A percentile compares a stretch with the other conserved stretches of the same genome.
Evolutionary conservation across 192 early-diverging fungal species (phyloP).

Genomic region (Chytriomyces sp.): DNA sequence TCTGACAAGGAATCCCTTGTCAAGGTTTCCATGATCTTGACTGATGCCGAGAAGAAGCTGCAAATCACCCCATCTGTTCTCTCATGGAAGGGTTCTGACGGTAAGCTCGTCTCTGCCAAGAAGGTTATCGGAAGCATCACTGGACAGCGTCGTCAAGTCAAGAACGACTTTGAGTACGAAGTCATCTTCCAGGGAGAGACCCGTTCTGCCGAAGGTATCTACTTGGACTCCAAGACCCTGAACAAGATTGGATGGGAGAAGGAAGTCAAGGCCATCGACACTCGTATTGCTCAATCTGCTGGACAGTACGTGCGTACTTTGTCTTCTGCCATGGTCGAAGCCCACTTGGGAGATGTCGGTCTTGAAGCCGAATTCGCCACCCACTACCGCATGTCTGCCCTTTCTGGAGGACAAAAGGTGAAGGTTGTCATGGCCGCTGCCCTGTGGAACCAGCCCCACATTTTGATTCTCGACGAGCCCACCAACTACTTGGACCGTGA

Average conservation of each 20-base stretch:
- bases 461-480: slow-evolving; percentile 80
- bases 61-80: slow-evolving; percentile 44
- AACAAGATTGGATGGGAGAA: slow-evolving; percentile 74
- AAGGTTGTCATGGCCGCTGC: slow-evolving; percentile 84
- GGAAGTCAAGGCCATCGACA: slow-evolving; percentile 78
- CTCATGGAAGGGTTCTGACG: slow-evolving; percentile 35
- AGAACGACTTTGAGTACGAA: slow-evolving; percentile 83
- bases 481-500: slow-evolving; percentile 81
- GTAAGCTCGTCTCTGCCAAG: slow-evolving; percentile 42
- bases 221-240: slow-evolving; percentile 29
- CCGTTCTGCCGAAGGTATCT: slow-evolving; percentile 52
- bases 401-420: slow-evolving; percentile 87
- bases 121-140: slow-evolving; percentile 46
- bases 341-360: slow-evolving; percentile 76
- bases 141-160: slow-evolving; percentile 74
- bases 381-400: slow-evolving; percentile 73
- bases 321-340: slow-evolving; percentile 68
- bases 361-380: slow-evolving; percentile 78
- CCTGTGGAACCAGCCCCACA: slow-evolving; percentile 87
- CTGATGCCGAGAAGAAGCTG: slow-evolving; percentile 67
- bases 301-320: slow-evolving; percentile 75
- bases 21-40: slow-evolving; percentile 72
- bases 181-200: slow-evolving; percentile 76
- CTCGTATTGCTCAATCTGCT: slow-evolving; percentile 74
- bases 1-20: slow-evolving; percentile 76